Base-by-base conservation (phyloP, 192 early-diverging fungal species). In the Phycomyces nitens region DNA sequence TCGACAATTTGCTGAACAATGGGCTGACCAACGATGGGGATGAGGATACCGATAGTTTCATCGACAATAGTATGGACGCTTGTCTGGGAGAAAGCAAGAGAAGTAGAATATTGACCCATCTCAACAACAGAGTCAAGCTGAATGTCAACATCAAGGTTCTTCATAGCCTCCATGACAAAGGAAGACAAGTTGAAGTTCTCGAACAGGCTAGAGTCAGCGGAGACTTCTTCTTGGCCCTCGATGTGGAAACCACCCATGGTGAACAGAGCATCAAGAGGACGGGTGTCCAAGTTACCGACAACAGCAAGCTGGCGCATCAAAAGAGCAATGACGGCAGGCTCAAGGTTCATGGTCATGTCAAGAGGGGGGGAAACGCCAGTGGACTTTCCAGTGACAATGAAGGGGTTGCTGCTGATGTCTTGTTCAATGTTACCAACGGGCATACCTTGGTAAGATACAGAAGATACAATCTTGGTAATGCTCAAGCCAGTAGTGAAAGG, bases 1-100 rank as follows among this genome's bases (percentile, higher is more conserved):
- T 56, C 64, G 54, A 85, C 80, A 68, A 85, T 77, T 2, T 67
- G 49, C 66, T 80, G 78, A 16, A 81, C 84, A 68, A 85, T 78
- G 20, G 84, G 84, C 34, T 73, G 75, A 44, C 77, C 81, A 50
- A 86, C 76, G 34, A 80, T 62, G 39, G 81, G 77, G 23, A 83
- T 75, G 18, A 85, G 66, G 53, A 72, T 72, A 49, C 72, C 61
- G 65, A 85, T 66, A 6, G 77, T 74, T n/a, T 50, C 47, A 71
- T 85, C 84, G 2, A 78, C 76, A 12, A 49, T 41, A 39, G 74
- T 74, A 14, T 72, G 69, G 22, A 85, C 74, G 34, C 15, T 52
- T 3, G 44, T 51, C 66, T 85, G 81, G 54, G 56, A 51, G 23
- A 80, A 73, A 0, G 64, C 16, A 22, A 85, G 61, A 16, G 71